Conservation (phyloP, 192 early-diverging fungal genomes). For the Nowakowskiella sp. region DNA sequence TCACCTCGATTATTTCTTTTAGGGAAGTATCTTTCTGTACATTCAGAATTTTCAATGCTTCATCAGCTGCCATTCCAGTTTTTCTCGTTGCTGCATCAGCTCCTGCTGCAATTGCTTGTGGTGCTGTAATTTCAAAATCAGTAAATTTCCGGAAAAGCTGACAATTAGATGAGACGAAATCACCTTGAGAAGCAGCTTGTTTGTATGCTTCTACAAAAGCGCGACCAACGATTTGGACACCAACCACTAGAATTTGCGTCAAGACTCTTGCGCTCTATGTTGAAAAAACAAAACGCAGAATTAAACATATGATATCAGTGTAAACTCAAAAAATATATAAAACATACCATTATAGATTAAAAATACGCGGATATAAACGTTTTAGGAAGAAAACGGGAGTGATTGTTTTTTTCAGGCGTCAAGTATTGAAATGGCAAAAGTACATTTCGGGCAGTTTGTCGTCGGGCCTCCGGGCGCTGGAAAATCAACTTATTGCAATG, state of each 20-base stretch:
- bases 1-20: conserved; percentile 51
- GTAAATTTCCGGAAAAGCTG: conserved; percentile 5
- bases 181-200: conserved; percentile 71
- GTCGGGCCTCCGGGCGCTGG: conserved; percentile 43
- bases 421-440: too few relatives aligned
- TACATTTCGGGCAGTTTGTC: conserved; percentile 40
- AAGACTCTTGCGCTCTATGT: conserved; percentile 62
- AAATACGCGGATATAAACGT: too few relatives aligned
- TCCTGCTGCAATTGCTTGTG: conserved; percentile 20
- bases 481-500: conserved; percentile 51
- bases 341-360: too few relatives aligned
- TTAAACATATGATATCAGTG: too few relatives aligned
- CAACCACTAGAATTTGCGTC: conserved; percentile 68
- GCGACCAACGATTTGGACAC: conserved; percentile 74
- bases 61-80: conserved; percentile 81
- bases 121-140: conserved; percentile 6
- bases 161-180: background rate
- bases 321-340: too few relatives aligned
- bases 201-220: conserved; percentile 92
- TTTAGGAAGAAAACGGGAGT: too few relatives aligned
- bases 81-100: conserved; percentile 65
- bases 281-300: too few relatives aligned
- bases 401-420: too few relatives aligned
- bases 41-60: conserved; percentile 86
- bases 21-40: conserved; percentile 54